Base-by-base conservation (phyloP, 1,139 yeast species). In the Saccharomycopsis phalli region DNA sequence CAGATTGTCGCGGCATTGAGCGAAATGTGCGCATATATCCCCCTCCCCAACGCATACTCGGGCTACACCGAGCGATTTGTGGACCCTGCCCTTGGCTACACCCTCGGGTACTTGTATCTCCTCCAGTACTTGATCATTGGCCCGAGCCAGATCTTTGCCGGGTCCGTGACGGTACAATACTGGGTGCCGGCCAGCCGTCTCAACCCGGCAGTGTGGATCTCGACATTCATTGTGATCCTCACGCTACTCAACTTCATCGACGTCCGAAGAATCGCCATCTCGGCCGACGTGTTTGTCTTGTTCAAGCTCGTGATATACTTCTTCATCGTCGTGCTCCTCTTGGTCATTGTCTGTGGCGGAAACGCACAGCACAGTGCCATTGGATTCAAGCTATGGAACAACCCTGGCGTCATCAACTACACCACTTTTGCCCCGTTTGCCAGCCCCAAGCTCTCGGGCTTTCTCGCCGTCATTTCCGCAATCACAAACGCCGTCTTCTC, bases 301-400 rank as follows among this genome's bases (percentile, higher is more conserved):
- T 43, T 59, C 43, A 61, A 61, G 44, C 54, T 59, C 13, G 30
- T 54, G 13, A 52, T 57, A 21, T 52, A 54, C 36, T 29, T 57
- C 49, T 56, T 57, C 10, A 54, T 57, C 49, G 50, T 56, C 19
- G 50, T 55, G 28, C 40, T 56, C 25, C 55, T 58, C 27, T 38
- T 55, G 36, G 51, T 57, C 23, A 49, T 57, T 45, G 49, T 54
- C 31, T 57, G 59, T 37, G 61, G 56, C 3, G 59, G 54, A 25
- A 50, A 50, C 23, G 35, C 48, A 13, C 42, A 38, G 8, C 53
- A 56, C 61, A 49, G 70, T 61, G 49, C 59, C 59, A 49, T 69
- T 58, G 77, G 78, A 20, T 76, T 65, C 63, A 69, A 77, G 46
- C 78, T 73, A 56, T 79, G 86, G 86, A 66, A 71, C 46, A 56